Conservation (phyloP, 495 filamentous ascomycete genomes). For the Aspergillus asperescens region DNA sequence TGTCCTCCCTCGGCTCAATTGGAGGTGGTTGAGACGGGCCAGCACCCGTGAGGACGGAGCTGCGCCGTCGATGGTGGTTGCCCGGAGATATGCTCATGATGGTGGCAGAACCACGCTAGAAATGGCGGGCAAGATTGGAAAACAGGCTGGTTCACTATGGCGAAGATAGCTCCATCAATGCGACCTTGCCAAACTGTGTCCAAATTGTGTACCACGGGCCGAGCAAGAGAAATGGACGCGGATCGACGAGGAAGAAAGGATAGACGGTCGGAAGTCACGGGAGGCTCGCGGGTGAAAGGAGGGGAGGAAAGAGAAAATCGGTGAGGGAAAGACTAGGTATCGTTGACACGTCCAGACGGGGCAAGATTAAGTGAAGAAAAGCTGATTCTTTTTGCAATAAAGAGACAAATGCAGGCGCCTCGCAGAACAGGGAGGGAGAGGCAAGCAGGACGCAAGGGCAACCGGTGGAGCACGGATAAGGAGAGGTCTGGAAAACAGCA, state of each 20-base stretch:
- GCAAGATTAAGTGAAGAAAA: neutral
- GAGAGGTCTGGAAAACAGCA: constrained; percentile 1
- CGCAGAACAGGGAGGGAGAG: constrained; percentile 8
- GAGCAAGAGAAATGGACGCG: neutral
- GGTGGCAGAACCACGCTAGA: constrained; percentile 29
- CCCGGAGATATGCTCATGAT: constrained; percentile 15
- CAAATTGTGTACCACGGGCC: too few relatives aligned
- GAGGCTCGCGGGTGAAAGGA: constrained; percentile 6
- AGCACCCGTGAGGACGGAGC: constrained; percentile 48
- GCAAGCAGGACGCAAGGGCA: constrained; percentile 19
- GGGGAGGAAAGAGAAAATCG: constrained; percentile 12
- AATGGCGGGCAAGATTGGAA: neutral
- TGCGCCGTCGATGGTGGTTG: constrained; percentile 55
- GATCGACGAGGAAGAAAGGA: neutral
- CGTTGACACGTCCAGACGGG: constrained; percentile 2
- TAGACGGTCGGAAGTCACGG: neutral
- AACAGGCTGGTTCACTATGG: constrained; percentile 8
- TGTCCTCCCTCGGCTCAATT: constrained; percentile 43
- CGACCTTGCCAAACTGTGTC: neutral
- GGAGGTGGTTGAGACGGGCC: constrained; percentile 33
- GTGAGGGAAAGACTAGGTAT: constrained; percentile 10
- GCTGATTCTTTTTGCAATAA: neutral
- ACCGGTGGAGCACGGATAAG: constrained; percentile 13
- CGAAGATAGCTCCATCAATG: constrained; percentile 21
- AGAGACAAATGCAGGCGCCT: neutral